Evolutionary conservation across 176 grass and related monocot genomes (phyloP).

Genomic region (Raddia distichophylla): DNA sequence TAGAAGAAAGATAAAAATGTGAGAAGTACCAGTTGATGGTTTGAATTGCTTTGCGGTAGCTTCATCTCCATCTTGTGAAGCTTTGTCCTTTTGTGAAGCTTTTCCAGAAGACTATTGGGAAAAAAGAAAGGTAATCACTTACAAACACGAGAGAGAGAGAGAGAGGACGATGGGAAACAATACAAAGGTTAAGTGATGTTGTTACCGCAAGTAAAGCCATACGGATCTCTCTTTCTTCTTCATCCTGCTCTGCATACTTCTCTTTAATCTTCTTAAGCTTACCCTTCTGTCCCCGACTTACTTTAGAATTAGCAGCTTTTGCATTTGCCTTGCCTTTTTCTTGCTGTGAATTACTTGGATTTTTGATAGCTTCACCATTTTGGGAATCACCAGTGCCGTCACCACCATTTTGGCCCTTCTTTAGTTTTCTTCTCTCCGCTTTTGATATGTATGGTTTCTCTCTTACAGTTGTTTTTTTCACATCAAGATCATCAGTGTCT

Average conservation of each 20-base stretch:
- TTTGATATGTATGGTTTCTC: conserved; percentile 95
- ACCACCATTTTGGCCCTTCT: conserved; percentile 69
- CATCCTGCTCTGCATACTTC: conserved; percentile 95
- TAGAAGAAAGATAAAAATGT: conserved; percentile 38
- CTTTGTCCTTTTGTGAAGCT: conserved; percentile 74
- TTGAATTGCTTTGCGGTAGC: conserved; percentile 44
- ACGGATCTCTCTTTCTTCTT: conserved; percentile 91
- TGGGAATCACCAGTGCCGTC: conserved; percentile 40
- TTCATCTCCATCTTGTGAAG: conserved; percentile 52
- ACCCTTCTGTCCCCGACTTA: conserved; percentile 79
- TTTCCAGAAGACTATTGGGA: conserved; percentile 77
- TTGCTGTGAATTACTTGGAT: conserved; percentile 44
- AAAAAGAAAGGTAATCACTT: conserved; percentile 32
- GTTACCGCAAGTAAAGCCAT: conserved; percentile 96
- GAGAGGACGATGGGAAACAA: conserved; percentile 35
- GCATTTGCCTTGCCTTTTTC: conserved; percentile 46
- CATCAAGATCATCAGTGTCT: conserved; percentile 57
- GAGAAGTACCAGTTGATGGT: conserved; percentile 52
- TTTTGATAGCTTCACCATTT: conserved; percentile 47
- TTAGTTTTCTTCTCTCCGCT: conserved; percentile 90
- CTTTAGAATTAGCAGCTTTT: conserved; percentile 62
- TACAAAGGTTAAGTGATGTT: not conserved
- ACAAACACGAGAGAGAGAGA: conserved; percentile 24
- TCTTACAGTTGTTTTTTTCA: conserved; percentile 53
- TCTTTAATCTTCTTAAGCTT: conserved; percentile 99